These are phyloP conservation scores for Sonneratia caseolaris DNA, from an alignment of 345 rosid species.

Conservation along the genomic window DNA sequence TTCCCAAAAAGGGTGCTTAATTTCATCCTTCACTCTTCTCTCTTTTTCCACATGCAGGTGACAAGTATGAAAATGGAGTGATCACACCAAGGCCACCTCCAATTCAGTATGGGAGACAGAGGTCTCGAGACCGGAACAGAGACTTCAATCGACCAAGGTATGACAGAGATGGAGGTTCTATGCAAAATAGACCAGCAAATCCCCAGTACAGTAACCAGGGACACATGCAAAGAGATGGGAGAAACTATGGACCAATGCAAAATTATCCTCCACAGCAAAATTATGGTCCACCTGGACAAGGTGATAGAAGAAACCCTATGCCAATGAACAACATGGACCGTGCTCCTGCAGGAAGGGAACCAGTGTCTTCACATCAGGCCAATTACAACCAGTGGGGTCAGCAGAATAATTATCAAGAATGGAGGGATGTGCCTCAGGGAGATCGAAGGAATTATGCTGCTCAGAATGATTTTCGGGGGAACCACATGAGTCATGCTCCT, in stretches of 20 bases:
- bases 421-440: constrained; percentile 33
- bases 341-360: constrained; percentile 28
- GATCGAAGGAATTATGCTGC: constrained; percentile 13
- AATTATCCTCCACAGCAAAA: constrained; percentile 27
- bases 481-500: constrained; percentile 14
- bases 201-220: constrained; percentile 24
- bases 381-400: constrained; percentile 30
- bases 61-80: constrained; percentile 75
- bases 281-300: constrained; percentile 26
- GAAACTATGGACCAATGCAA: constrained; percentile 32
- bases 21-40: neutral
- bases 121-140: constrained; percentile 34
- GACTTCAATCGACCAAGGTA: constrained; percentile 26
- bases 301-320: constrained; percentile 25
- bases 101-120: constrained; percentile 28
- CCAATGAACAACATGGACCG: constrained; percentile 30
- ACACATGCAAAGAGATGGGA: constrained; percentile 14
- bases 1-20: neutral
- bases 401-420: constrained; percentile 29
- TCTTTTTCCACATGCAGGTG: constrained; percentile 37
- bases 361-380: constrained; percentile 26
- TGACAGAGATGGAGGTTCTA: constrained; percentile 27
- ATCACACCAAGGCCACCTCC: constrained; percentile 84
- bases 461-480: constrained; percentile 16
- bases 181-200: constrained; percentile 35